Evolutionary conservation across 306 rosid species (phyloP).

Genomic region (Notholithocarpus densiflorus): DNA sequence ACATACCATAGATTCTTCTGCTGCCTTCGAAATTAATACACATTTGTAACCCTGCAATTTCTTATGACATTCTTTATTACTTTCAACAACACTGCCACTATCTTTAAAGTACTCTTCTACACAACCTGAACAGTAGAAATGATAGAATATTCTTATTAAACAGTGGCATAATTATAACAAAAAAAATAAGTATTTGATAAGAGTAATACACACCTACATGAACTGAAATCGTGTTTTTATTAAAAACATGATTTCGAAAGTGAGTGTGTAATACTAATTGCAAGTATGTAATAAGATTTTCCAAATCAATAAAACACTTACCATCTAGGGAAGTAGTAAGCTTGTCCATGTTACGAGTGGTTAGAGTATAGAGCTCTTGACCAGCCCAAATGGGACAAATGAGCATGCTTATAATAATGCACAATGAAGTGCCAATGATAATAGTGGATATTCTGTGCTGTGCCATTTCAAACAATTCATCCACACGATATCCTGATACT

Average conservation of each 20-base stretch:
- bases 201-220: too few species aligned
- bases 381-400: conserved; percentile 95
- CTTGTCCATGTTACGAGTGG: conserved; percentile 63
- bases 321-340: conserved; percentile 67
- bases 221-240: too few species aligned
- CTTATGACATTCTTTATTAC: conserved; percentile 29
- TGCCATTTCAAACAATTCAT: conserved; percentile 44
- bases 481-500: conserved; percentile 61
- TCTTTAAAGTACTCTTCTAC: conserved; percentile 42
- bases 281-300: too few species aligned
- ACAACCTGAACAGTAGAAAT: conserved; percentile 41
- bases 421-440: conserved; percentile 58
- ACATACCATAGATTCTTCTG: conserved; percentile 69
- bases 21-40: conserved; percentile 54
- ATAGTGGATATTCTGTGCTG: conserved; percentile 59
- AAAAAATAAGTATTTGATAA: neutral
- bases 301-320: conserved; percentile 14
- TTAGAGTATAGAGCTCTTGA: conserved; percentile 52
- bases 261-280: too few species aligned
- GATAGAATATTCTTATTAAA: neutral
- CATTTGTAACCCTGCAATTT: conserved; percentile 62
- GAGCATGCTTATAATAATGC: conserved; percentile 46
- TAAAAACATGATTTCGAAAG: too few species aligned
- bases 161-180: neutral
- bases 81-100: conserved; percentile 9